Base-by-base conservation (phyloP, 148 eudicot genomes). In the Vaccinium darrowii region DNA sequence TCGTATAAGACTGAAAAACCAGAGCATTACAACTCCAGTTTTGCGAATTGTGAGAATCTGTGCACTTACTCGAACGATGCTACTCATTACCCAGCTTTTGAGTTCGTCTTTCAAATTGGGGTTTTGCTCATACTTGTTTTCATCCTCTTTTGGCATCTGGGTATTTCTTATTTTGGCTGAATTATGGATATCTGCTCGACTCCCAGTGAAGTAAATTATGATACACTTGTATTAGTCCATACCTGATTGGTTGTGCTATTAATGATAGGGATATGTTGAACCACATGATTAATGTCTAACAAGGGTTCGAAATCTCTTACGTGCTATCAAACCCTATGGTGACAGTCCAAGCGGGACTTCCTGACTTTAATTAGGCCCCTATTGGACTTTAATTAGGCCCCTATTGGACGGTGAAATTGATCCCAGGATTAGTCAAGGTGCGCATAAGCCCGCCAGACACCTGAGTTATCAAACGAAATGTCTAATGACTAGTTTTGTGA, bases 141-240 rank as follows among this genome's bases (percentile, higher is more conserved):
- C 83, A 65, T 80, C 18, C 54, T 81, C 53, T n/a, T 43, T 65
- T 65, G 30, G 76, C 33, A 81, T 2, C 73, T 81, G 21, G 23
- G 18, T n/a, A 77, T 77, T 49, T 2, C 56, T 78, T 53, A 54
- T 12, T 52, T 53, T 30, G 65, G 10, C 6, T 78, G 43, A 54
- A 49, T 54, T 53, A 54, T 8, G n/a, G 39, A 52, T 78, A 25
- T 25, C 62, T 2, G 23, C 21, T 79, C 18, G 67, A 56, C 14
- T 56, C 50, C n/a, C 15, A 19, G 65, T 56, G 67, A 30, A 79
- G 21, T 30, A 78, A 54, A 53, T 53, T 1, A 53, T 3, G 7
- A 33, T 54, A 21, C 18, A 23, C 21, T 78, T 53, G 1, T 78
- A 5, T 78, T 25, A 7, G 72, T 13, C 25, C 33, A 4, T 23